Base-by-base conservation (phyloP, 139 green algal genomes). In the Edaphochlamys debaryana region DNA sequence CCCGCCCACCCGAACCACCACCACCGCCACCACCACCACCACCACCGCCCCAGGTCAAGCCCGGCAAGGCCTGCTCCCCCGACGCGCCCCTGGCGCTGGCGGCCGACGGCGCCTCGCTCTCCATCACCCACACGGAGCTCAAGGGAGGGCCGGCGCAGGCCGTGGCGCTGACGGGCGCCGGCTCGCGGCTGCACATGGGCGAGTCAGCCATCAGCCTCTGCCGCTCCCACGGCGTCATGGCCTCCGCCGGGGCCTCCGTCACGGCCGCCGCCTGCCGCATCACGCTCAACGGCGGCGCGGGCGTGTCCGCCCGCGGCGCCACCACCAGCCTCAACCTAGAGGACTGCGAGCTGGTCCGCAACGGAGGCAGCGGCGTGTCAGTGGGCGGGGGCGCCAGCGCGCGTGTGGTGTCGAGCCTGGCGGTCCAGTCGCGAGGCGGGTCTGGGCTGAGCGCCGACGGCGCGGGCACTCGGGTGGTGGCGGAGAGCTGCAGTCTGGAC, bases 311-410 rank as follows among this genome's bases (percentile, higher is more conserved):
- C 4, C 62, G 63, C 9, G 76, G 76, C 8, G 20, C 22, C 23
- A 42, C 41, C 32, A n/a, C 32, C 6, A 25, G 8, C 0, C 62
- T 34, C 5, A 63, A 82, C 27, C 76, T 82, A 11, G 0, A 0
- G 38, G 76, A 82, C 63, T 74, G 76, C 76, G 76, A 82, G 41
- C 9, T 82, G 23, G 37, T 32, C 25, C 22, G 41, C 41, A 82
- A 82, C 76, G 23, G 22, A 11, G 42, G 37, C 42, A 50, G 41
- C 63, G 60, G 60, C 32, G 37, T 74, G 27, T 30, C 7, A 4
- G 48, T 66, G 20, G 36, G 45, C 42, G 42, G 1, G 9, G 76
- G 62, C 7, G 60, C 42, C 2, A n/a, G 30, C 1, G 42, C 52
- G n/a, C 41, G 32, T 29, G 1, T 73, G 41, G 8, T 15, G 22